Conservation (phyloP, 768 basidiomycete genomes). For the Astraeus odoratus region DNA sequence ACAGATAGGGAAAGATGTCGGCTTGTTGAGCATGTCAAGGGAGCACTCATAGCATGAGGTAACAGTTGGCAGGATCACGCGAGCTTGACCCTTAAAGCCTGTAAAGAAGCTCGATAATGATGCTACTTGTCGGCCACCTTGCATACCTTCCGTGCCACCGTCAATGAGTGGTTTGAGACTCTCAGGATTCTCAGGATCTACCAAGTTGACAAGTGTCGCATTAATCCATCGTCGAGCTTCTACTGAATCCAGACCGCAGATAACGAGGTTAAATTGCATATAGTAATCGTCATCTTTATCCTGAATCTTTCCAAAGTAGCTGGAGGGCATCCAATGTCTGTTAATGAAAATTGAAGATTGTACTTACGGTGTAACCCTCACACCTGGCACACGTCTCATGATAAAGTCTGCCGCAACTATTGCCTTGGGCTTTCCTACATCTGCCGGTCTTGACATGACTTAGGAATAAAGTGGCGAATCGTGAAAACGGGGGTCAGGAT, state of each 20-base stretch:
- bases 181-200: conserved; percentile 89
- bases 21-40: conserved; percentile 97
- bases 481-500: background rate
- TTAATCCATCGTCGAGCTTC: conserved; percentile 99
- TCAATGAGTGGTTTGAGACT: conserved; percentile 96
- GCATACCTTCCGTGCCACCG: conserved; percentile 87
- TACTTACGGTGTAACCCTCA: conserved; percentile 92
- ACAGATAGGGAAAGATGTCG: conserved; percentile 94
- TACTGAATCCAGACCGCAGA: conserved; percentile 95
- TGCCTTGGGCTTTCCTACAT: conserved; percentile 93
- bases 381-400: conserved; percentile 93
- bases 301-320: conserved; percentile 96
- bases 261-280: conserved; percentile 92
- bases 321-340: conserved; percentile 28
- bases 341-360: background rate
- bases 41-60: conserved; percentile 98
- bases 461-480: background rate
- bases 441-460: conserved; percentile 52
- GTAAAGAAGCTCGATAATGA: conserved; percentile 2
- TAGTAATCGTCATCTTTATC: conserved; percentile 96
- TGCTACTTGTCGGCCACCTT: background rate
- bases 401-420: conserved; percentile 92
- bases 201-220: conserved; percentile 91
- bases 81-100: conserved; percentile 99
- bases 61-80: conserved; percentile 92